These are phyloP conservation scores for Larix sibirica DNA, from an alignment of 83 land plant species.

Conservation along the genomic window DNA sequence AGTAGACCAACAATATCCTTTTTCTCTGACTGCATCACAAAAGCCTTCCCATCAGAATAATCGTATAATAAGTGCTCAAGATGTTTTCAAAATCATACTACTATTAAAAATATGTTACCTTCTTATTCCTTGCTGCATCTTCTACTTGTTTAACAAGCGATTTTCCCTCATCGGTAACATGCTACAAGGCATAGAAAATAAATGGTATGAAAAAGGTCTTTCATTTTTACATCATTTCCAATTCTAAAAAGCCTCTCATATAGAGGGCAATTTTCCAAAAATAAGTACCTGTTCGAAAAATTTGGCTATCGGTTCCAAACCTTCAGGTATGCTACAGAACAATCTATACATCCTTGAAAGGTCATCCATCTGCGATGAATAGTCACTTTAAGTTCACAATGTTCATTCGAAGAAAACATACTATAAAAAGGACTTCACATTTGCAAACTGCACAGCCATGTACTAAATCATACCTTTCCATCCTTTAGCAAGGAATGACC, in stretches of 20 bases:
- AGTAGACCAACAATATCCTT: too few relatives aligned
- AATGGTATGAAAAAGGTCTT: too few relatives aligned
- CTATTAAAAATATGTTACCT: constrained; percentile 36
- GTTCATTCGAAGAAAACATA: background rate
- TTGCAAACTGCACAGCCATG: background rate
- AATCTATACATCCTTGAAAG: constrained; percentile 87
- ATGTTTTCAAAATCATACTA: background rate
- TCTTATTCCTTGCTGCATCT: constrained; percentile 83
- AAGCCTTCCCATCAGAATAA: background rate
- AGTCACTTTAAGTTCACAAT: background rate
- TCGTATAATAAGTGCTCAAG: background rate
- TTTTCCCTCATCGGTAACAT: constrained; percentile 87
- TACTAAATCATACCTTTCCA: constrained; percentile 39
- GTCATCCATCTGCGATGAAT: constrained; percentile 56
- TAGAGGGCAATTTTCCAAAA: too few relatives aligned
- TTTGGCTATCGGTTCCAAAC: constrained; percentile 78
- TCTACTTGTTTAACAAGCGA: constrained; percentile 85
- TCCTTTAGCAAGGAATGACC: constrained; percentile 60
- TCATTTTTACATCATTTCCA: too few relatives aligned
- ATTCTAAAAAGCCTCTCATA: too few relatives aligned
- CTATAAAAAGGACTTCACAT: background rate
- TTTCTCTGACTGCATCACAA: constrained; percentile 54
- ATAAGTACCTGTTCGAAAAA: constrained; percentile 38
- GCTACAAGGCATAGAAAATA: constrained; percentile 41
- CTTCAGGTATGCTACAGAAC: constrained; percentile 66